Conservation (phyloP, 148 eudicot species). For the Vaccinium myrtillus region DNA sequence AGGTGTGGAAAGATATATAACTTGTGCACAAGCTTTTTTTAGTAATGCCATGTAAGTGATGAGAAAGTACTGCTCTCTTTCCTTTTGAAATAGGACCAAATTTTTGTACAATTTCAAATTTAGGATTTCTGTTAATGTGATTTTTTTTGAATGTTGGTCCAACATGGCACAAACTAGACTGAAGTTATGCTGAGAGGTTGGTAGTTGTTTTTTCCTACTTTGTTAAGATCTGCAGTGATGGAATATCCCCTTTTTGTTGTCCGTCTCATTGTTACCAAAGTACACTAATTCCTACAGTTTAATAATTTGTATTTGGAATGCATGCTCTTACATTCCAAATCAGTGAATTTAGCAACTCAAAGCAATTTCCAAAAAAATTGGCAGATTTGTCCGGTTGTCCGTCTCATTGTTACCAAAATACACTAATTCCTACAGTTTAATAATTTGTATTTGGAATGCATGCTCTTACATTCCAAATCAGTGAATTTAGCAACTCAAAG, state of each 20-base stretch:
- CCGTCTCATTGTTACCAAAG: background rate
- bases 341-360: background rate
- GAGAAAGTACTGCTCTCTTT: conserved; percentile 1
- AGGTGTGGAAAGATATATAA: background rate
- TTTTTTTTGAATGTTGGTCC: background rate
- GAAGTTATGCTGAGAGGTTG: background rate
- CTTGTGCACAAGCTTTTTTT: background rate
- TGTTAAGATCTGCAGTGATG: background rate
- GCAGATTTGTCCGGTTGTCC: background rate
- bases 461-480: background rate
- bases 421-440: background rate
- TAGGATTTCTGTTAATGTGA: background rate
- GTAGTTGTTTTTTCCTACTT: background rate
- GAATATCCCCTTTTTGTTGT: background rate
- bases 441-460: background rate
- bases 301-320: background rate
- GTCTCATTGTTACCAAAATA: background rate
- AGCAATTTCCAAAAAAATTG: background rate
- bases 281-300: background rate
- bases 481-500: background rate
- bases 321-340: background rate
- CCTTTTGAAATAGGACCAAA: background rate
- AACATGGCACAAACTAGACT: background rate
- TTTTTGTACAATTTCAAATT: background rate
- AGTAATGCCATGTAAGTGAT: background rate